Conservation (phyloP, 2,329 filamentous ascomycete genomes). For the Monilinia fructicola region DNA sequence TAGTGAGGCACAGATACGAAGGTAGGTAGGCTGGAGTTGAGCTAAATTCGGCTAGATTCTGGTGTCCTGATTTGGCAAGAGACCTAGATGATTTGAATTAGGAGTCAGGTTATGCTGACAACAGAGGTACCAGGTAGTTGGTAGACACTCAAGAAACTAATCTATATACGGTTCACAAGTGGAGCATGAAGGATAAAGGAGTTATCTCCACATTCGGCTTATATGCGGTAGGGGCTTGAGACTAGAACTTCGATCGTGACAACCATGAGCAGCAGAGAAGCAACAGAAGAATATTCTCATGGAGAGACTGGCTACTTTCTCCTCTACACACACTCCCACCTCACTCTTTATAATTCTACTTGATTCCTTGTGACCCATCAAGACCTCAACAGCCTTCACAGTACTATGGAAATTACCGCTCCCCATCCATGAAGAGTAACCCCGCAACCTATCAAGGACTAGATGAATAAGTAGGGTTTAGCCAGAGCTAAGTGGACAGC, state of each 20-base stretch:
- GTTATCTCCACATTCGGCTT: background rate
- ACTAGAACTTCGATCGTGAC: no score
- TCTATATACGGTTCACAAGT: background rate
- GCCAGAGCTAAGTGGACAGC: background rate
- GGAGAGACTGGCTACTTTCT: background rate
- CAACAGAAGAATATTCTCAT: background rate
- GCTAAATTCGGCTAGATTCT: background rate
- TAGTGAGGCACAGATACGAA: background rate
- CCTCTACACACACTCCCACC: no score
- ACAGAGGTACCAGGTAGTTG: background rate
- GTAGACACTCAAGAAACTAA: background rate
- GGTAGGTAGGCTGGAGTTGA: background rate
- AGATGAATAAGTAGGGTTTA: background rate
- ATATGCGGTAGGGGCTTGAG: background rate
- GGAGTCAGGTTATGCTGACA: background rate
- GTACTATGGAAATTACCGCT: background rate
- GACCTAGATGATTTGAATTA: background rate
- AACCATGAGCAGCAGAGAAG: background rate
- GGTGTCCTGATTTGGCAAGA: background rate
- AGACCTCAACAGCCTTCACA: background rate
- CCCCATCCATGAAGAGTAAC: background rate
- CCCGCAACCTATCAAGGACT: no score
- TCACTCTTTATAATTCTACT: background rate
- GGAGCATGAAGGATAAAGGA: background rate
- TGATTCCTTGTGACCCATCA: background rate